phyloP scores from a whole-genome alignment of 2,329 filamentous ascomycete species.

The Coniochaeta sp. region DNA sequence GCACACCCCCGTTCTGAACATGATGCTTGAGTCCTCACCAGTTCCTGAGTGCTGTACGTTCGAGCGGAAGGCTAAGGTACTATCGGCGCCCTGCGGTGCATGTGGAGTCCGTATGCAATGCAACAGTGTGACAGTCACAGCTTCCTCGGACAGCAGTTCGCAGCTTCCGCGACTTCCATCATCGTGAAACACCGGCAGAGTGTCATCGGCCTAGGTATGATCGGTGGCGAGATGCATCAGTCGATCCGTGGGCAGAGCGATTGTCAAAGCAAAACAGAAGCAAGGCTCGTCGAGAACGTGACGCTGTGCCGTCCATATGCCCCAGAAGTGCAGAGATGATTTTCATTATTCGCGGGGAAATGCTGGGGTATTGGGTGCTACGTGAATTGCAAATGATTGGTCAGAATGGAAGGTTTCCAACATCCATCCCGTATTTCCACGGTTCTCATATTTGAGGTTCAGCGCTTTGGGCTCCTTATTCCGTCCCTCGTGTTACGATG shows the following conservation, averaged over 20 bases:
- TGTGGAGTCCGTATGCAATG: neutral
- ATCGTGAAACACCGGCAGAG: slow-evolving; percentile 2
- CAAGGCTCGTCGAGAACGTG: neutral
- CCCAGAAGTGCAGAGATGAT: neutral
- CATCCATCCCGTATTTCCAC: slow-evolving; percentile 5
- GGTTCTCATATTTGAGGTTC: slow-evolving; percentile 10
- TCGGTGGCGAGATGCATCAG: neutral
- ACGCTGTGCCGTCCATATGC: neutral
- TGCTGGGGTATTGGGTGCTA: slow-evolving; percentile 6
- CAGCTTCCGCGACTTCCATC: neutral
- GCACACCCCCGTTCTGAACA: neutral
- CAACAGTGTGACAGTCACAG: neutral
- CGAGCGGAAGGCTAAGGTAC: neutral
- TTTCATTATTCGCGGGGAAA: slow-evolving; percentile 2
- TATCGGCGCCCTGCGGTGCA: neutral
- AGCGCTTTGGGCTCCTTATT: slow-evolving; percentile 14
- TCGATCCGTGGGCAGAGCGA: neutral
- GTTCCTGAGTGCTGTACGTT: neutral
- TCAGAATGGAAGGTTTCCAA: neutral
- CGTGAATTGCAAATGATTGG: slow-evolving; percentile 2
- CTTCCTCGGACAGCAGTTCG: neutral
- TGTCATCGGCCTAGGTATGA: neutral
- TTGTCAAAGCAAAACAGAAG: neutral
- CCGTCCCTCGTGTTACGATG: slow-evolving; percentile 8
- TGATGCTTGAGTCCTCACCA: neutral